These are phyloP conservation scores for Myxozyma udenii DNA, from an alignment of 805 yeast species.

Conservation along the genomic window DNA sequence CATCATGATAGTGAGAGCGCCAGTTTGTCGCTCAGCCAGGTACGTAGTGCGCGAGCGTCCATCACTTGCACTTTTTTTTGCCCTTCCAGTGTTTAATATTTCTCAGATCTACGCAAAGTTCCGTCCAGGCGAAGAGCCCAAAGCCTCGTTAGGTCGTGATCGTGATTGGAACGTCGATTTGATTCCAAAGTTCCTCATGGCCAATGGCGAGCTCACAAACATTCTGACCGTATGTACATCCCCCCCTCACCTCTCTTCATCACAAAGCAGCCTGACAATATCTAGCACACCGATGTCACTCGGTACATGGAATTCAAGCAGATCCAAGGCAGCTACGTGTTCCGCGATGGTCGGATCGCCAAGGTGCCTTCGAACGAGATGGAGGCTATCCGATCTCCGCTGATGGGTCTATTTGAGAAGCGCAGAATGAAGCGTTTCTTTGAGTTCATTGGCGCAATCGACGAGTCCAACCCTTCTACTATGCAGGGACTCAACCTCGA, in stretches of 20 bases:
- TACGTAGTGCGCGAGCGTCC: constrained; percentile 30
- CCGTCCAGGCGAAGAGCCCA: constrained; percentile 72
- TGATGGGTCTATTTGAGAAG: constrained; percentile 95
- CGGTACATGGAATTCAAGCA: constrained; percentile 94
- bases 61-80: not conserved
- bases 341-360: constrained; percentile 83
- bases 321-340: constrained; percentile 92
- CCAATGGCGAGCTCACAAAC: constrained; percentile 94
- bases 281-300: constrained; percentile 83
- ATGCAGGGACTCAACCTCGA: constrained; percentile 81
- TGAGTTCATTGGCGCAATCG: constrained; percentile 79
- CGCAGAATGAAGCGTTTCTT: constrained; percentile 89
- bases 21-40: constrained; percentile 65
- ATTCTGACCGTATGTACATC: constrained; percentile 55
- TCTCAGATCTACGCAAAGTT: constrained; percentile 69
- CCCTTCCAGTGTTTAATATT: not conserved
- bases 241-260: not conserved
- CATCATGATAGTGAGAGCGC: constrained; percentile 58
- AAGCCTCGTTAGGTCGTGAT: constrained; percentile 72
- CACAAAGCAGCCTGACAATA: not conserved
- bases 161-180: constrained; percentile 98
- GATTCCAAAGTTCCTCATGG: constrained; percentile 95
- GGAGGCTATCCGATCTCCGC: constrained; percentile 86
- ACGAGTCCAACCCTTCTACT: constrained; percentile 73
- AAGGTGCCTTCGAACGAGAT: constrained; percentile 90